phyloP scores from a whole-genome alignment of 169 alveolate genomes.

The Plasmodium adleri region DNA sequence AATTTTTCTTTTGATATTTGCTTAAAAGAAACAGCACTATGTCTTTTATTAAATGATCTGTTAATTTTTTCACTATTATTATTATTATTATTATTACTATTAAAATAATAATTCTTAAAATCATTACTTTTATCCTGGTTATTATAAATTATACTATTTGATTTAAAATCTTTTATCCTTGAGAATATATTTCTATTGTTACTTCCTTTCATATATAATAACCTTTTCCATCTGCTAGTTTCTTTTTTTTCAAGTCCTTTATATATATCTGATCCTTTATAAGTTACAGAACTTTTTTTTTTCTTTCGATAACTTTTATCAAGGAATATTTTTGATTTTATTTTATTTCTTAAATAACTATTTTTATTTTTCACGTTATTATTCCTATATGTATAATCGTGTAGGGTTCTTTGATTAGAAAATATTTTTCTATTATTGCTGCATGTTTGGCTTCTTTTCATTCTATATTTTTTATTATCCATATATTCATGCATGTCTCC shows the following conservation, averaged over 20 bases:
- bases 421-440: not conserved
- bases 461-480: not conserved
- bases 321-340: conserved; percentile 21
- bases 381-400: conserved; percentile 9
- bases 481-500: not conserved
- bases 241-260: conserved; percentile 33
- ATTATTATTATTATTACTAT: too few relatives aligned
- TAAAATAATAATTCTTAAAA: too few relatives aligned
- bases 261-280: conserved; percentile 18
- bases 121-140: too few relatives aligned
- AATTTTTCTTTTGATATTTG: conserved; percentile 70
- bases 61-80: not conserved
- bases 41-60: conserved; percentile 14
- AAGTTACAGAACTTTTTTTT: conserved; percentile 19
- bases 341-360: not conserved
- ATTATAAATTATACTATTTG: too few relatives aligned
- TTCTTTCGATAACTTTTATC: conserved; percentile 35
- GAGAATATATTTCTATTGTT: conserved; percentile 11
- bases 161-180: not conserved
- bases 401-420: not conserved
- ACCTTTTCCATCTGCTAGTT: conserved; percentile 23
- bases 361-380: conserved; percentile 9
- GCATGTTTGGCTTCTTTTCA: not conserved
- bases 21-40: conserved; percentile 71
- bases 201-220: conserved; percentile 11